phyloP scores from a whole-genome alignment of 2,329 filamentous ascomycete genomes.

The Paraphaeosphaeria sporulosa region DNA sequence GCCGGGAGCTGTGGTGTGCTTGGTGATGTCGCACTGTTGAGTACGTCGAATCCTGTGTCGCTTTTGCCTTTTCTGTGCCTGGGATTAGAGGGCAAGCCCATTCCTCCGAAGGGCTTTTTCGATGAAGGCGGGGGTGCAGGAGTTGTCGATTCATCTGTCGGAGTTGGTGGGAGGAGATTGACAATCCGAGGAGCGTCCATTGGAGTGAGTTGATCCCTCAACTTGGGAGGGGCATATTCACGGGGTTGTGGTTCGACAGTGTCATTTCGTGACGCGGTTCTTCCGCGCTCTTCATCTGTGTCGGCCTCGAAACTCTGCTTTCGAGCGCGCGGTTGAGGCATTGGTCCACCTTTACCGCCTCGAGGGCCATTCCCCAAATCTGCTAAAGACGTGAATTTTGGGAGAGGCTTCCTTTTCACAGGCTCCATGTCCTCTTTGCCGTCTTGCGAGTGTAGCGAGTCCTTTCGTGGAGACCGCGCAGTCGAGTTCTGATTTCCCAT shows the following conservation, averaged over 20 bases:
- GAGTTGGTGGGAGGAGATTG: conserved; percentile 41
- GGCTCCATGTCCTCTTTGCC: conserved; percentile 18
- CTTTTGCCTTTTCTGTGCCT: conserved; percentile 47
- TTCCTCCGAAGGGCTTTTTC: conserved; percentile 32
- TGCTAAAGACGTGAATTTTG: conserved; percentile 39
- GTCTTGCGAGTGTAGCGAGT: conserved; percentile 38
- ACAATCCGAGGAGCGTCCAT: conserved; percentile 10
- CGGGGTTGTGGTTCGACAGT: not conserved
- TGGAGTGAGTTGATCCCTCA: conserved; percentile 13
- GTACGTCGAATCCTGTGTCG: conserved; percentile 46
- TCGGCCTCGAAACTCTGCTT: conserved; percentile 19
- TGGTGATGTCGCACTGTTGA: conserved; percentile 36
- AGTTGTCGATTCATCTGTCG: conserved; percentile 29
- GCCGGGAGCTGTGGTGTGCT: conserved; percentile 24
- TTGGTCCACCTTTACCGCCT: conserved; percentile 34
- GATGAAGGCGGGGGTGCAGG: conserved; percentile 26
- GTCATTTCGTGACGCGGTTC: not conserved
- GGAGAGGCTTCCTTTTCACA: conserved; percentile 40
- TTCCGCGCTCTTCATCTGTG: conserved; percentile 5
- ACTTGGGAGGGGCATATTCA: conserved; percentile 10
- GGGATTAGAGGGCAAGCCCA: conserved; percentile 40
- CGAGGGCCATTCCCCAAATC: conserved; percentile 39
- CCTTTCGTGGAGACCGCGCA: conserved; percentile 30
- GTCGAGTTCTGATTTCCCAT: conserved; percentile 37
- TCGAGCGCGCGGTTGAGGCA: conserved; percentile 31